Evolutionary conservation across 2,329 filamentous ascomycete genomes (phyloP).

Genomic region (Fusarium sp.): DNA sequence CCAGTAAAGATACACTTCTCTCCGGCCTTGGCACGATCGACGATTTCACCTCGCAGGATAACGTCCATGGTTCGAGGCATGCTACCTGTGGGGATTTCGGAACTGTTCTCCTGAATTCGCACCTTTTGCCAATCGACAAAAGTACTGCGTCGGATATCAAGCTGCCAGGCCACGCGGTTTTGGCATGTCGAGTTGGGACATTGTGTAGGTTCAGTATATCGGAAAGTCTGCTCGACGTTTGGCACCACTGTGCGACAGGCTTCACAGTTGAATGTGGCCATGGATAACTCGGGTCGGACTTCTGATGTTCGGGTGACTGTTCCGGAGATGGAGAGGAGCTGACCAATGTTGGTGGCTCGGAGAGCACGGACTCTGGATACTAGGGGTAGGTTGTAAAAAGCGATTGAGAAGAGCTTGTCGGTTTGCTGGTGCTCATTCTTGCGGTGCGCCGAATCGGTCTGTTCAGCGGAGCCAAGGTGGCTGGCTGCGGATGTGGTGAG

Average conservation of each 20-base stretch:
- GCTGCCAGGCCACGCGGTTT: constrained; percentile 91
- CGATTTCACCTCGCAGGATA: constrained; percentile 95
- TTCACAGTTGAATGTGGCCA: constrained; percentile 93
- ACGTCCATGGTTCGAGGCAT: constrained; percentile 99
- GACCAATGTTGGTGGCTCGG: constrained; percentile 89
- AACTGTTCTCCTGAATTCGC: constrained; percentile 97
- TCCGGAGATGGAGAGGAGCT: constrained; percentile 93
- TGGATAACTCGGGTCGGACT: constrained; percentile 90
- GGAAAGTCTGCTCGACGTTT: constrained; percentile 96
- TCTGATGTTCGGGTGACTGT: constrained; percentile 97
- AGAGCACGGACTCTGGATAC: constrained; percentile 88
- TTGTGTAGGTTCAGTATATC: constrained; percentile 96
- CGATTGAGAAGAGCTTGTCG: constrained; percentile 93
- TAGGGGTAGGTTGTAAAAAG: constrained; percentile 92
- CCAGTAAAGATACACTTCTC: constrained; percentile 99
- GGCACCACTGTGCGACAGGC: constrained; percentile 85
- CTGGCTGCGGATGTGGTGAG: constrained; percentile 76
- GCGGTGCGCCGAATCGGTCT: constrained; percentile 76
- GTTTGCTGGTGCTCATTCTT: constrained; percentile 95
- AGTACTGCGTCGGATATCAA: constrained; percentile 97
- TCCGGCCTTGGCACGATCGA: constrained; percentile 95
- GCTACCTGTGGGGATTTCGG: constrained; percentile 96
- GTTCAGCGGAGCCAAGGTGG: constrained; percentile 70
- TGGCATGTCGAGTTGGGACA: constrained; percentile 90
- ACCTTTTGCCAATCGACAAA: constrained; percentile 99